Evolutionary conservation across 371 early-diverging fungal genomes (phyloP), one percentile per base, ranked within the genome.

Genomic region (Haplosporangium sp.): DNA sequence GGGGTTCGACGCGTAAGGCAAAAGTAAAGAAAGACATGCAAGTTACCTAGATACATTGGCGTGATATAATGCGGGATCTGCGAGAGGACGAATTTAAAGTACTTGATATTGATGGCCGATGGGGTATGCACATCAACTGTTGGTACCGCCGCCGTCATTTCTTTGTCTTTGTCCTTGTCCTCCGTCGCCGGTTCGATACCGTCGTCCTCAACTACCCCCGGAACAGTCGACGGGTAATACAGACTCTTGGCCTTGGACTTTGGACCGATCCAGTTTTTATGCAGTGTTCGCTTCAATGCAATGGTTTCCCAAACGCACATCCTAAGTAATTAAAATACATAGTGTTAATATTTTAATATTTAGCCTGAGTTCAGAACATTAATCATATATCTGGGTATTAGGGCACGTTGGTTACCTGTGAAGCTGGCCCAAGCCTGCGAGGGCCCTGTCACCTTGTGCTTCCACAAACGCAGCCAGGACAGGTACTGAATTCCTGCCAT

Each of bases 271-370:
- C 95, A 94, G 7, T 83, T 65, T 61, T 83, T 84, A 23, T 93
- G 93, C 18, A 93, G 82, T 0, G 85, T 67, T n/a, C 83, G 85
- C 56, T 87, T 90, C 29, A 94, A 67, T 6, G 87, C 63, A 40
- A 90, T 67, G 52, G 83, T 86, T 73, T 95, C 94, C 89, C 91
- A 92, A 0, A 88, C 76, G 73, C 92, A 91, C 0, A 79, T 72
- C 36, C 93, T 87, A 76, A 23, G 50, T 55, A 16, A 29, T 2
- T 29, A n/a, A 14, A 23, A 18, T 16, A 50, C 12, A 57, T 37
- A 21, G 18, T 46, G 45, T 40, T 1, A 2, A 4, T 9, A 18
- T 54, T 21, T 40, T 1, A 2, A 4, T 9, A 18, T 54, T 21
- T 66, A 40, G 14, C 58, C 6, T 29, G 29, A 29, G 29, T 29